These are phyloP conservation scores for Physcia stellaris DNA, from an alignment of 495 filamentous ascomycete species.

Conservation along the genomic window DNA sequence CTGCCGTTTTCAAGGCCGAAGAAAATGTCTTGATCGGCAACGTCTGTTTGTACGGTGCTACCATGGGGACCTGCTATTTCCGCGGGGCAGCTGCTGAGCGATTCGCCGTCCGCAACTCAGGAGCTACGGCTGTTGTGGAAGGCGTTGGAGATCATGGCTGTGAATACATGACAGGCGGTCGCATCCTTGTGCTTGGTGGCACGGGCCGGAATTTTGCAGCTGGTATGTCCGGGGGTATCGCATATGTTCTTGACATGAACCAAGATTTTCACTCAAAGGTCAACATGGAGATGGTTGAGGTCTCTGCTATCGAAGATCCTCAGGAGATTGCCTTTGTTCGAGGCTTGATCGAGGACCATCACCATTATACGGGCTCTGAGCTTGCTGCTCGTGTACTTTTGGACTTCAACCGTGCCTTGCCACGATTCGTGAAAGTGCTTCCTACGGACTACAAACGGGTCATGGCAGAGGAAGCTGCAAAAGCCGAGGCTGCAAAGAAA, in stretches of 20 bases:
- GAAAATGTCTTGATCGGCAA: slow-evolving; percentile 97
- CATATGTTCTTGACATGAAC: slow-evolving; percentile 88
- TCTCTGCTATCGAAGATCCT: slow-evolving; percentile 75
- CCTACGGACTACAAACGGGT: slow-evolving; percentile 97
- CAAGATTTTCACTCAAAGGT: slow-evolving; percentile 89
- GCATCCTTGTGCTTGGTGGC: slow-evolving; percentile 75
- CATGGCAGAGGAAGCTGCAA: slow-evolving; percentile 70
- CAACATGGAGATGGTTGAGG: slow-evolving; percentile 97
- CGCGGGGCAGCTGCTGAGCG: slow-evolving; percentile 94
- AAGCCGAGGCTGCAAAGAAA: slow-evolving; percentile 72
- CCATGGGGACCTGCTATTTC: slow-evolving; percentile 91
- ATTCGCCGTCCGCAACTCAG: slow-evolving; percentile 96
- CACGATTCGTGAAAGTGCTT: slow-evolving; percentile 86
- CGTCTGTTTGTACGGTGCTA: slow-evolving; percentile 95
- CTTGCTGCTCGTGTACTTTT: slow-evolving; percentile 87
- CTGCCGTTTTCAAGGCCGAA: slow-evolving; percentile 91
- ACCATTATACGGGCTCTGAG: slow-evolving; percentile 98
- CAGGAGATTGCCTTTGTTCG: slow-evolving; percentile 88
- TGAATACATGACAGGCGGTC: slow-evolving; percentile 99
- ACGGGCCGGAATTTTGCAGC: slow-evolving; percentile 99
- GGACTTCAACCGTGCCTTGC: slow-evolving; percentile 92
- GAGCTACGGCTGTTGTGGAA: slow-evolving; percentile 91
- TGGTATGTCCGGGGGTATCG: slow-evolving; percentile 98
- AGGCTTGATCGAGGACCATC: slow-evolving; percentile 92
- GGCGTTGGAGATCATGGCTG: slow-evolving; percentile 96